phyloP scores from a whole-genome alignment of 768 basidiomycete genomes.

The Atractiella rhizophila region DNA sequence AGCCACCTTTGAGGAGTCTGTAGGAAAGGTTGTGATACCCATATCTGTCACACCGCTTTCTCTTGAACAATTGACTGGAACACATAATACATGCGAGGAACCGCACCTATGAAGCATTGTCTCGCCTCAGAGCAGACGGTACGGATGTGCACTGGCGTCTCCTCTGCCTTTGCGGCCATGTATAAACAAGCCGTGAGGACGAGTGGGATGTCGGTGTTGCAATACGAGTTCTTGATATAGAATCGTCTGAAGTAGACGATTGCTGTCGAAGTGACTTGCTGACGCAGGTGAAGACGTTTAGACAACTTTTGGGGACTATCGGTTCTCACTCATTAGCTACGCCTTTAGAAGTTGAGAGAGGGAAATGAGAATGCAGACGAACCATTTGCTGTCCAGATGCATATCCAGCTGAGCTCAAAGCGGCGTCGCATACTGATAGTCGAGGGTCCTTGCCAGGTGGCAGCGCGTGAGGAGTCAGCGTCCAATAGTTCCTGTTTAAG shows the following conservation, averaged over 20 bases:
- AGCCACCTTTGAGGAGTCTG: slow-evolving; percentile 71
- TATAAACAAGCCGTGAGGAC: slow-evolving; percentile 84
- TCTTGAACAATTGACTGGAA: not conserved
- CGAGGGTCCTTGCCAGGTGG: slow-evolving; percentile 47
- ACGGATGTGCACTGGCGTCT: slow-evolving; percentile 84
- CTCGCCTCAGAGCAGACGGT: slow-evolving; percentile 63
- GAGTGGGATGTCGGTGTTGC: slow-evolving; percentile 82
- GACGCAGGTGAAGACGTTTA: slow-evolving; percentile 53
- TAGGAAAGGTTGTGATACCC: slow-evolving; percentile 49
- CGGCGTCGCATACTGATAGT: slow-evolving; percentile 51
- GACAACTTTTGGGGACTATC: slow-evolving; percentile 66
- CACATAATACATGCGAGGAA: not conserved
- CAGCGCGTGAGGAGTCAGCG: slow-evolving; percentile 54
- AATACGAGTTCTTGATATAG: slow-evolving; percentile 82
- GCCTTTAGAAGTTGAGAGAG: not conserved
- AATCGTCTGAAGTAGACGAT: slow-evolving; percentile 90
- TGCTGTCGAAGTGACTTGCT: slow-evolving; percentile 78
- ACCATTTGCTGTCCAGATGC: slow-evolving; percentile 76
- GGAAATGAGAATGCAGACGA: slow-evolving; percentile 1
- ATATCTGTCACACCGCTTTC: slow-evolving; percentile 32
- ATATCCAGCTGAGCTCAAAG: slow-evolving; percentile 57
- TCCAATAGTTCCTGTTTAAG: slow-evolving; percentile 61
- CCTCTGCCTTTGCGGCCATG: slow-evolving; percentile 90
- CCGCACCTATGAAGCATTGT: slow-evolving; percentile 37
- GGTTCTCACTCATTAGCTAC: not conserved